Base-by-base conservation (phyloP, 345 rosid species). In the Moricandia moricandioides region DNA sequence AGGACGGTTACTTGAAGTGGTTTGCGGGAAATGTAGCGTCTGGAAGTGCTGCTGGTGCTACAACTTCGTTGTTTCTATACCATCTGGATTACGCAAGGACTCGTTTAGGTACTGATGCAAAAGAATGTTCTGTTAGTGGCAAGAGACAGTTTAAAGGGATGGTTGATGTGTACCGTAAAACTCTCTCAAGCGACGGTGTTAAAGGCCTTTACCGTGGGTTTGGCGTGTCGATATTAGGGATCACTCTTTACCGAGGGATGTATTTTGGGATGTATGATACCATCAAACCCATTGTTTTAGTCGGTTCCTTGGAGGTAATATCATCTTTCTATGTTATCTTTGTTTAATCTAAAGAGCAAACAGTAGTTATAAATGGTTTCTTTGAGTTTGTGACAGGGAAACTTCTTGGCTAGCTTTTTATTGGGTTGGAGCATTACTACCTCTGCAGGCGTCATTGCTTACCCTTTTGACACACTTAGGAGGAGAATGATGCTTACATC, bases 1-100 rank as follows among this genome's bases (percentile, higher is more conserved):
- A 75, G 75, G 98, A 92, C 74, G 97, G 97, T 77, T 90, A 90
- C 73, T 4, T 83, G 33, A 92, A 86, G 79, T 85, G 96, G 91
- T 92, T 95, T 84, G 83, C 88, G 45, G 94, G 97, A 29, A 95
- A 95, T 14, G 78, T 92, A 34, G 97, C 98, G 71, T 90, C 97
- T 3, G 99, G 98, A 26, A 92, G 99, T 82, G 99, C 99, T 47
- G 99, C 96, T 71, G 98, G 99, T 55, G 98, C 98, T 67, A 90
- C 90, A 24, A 90, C 92, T 52, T 89, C 97, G 0, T 65, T 88
- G 73, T 83, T 95, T 56, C 79, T 95, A 3, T 95, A 95, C 68
- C 99, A 95, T 85, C 81, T 95, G 72, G 99, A 92, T 84, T 95
- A 90, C 66, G 96, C 90, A 6, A 85, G 97, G 58, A 92, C 97